A percentile compares a stretch with the other conserved stretches of the same genome.
These are phyloP conservation scores for Xylaria sp. DNA, from an alignment of 2,329 filamentous ascomycete genomes.

Conservation along the genomic window DNA sequence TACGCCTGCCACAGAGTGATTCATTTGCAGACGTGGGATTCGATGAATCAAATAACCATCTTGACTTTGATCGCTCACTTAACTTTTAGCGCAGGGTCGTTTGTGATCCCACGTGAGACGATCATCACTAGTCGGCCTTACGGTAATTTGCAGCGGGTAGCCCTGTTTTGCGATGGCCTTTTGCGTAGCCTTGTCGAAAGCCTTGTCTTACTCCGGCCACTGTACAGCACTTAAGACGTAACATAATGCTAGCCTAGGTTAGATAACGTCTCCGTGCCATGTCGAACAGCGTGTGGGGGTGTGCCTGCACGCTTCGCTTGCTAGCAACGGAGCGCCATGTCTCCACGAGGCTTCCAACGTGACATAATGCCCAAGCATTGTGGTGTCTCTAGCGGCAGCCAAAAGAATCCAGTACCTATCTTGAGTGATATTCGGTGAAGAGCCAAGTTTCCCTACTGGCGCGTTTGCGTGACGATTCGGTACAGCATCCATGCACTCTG, in stretches of 20 bases:
- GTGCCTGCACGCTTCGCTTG: too few species aligned
- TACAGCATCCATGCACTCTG: constrained; percentile 4
- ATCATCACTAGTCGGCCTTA: neutral
- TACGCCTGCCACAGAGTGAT: neutral
- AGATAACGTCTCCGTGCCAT: neutral
- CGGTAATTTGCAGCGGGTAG: neutral
- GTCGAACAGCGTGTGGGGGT: too few species aligned
- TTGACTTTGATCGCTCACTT: neutral
- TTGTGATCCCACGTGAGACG: constrained; percentile 5
- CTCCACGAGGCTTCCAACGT: neutral
- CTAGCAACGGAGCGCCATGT: constrained; percentile 16
- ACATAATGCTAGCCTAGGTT: neutral
- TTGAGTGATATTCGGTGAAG: constrained; percentile 17
- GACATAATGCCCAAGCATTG: constrained; percentile 22
- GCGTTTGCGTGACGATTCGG: constrained; percentile 11
- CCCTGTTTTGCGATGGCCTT: neutral
- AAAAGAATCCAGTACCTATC: neutral
- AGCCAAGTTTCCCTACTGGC: constrained; percentile 5
- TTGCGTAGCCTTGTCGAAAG: constrained; percentile 17
- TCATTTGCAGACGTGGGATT: too few species aligned
- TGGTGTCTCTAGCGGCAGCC: constrained; percentile 15
- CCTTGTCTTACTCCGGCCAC: constrained; percentile 15
- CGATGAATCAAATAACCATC: neutral
- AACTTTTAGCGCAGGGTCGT: neutral
- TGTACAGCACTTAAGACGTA: neutral